Evolutionary conservation across 192 early-diverging fungal species (phyloP), one percentile per base, ranked within the genome.

Genomic region (Dimargaris xerosporica): DNA sequence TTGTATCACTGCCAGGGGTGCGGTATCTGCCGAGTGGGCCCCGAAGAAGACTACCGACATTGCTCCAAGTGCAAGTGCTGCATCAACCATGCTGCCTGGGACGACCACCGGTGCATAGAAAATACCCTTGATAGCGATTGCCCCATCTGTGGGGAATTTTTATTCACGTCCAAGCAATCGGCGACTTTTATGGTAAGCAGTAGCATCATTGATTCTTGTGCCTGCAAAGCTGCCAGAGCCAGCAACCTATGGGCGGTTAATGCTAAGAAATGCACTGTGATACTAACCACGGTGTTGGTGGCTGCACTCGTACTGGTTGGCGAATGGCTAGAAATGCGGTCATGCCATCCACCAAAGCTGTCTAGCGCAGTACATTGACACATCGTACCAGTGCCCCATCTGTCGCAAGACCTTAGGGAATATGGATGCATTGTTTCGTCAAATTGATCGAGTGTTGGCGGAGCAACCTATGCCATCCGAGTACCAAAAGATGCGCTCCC

Each of bases 1-100:
- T 92, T 96, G 34, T 98, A 92, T 74, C 95, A 98, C 66, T 98
- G 95, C 67, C 76, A 88, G 66, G 79, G 82, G 44, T 98, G 95
- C 64, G 91, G 91, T 1, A 91, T 98, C 50, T 98, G 95, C 66
- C 82, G 91, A 19, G 80, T 89, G 42, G 95, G 93, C 31, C 70
- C 87, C 1, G 83, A 85, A 1, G 66, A 72, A 1, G 87, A 94
- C 63, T 98, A 85, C 65, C 93, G 88, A 69, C 95, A 98, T 63
- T 98, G 95, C 74, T 73, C 79, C 46, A 86, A 82, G 39, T 98
- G 95, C 63, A 88, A 94, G 54, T 85, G 91, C 0, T 98, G 95
- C 65, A 89, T 98, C 79, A 79, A 78, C 13, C 83, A 90, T 17
- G 50, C 66, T 28, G 75, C 87, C 17, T 82, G 87, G 63, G 77